Evolutionary conservation across 2,329 filamentous ascomycete genomes (phyloP).

Genomic region (Aspergillus sojae): DNA sequence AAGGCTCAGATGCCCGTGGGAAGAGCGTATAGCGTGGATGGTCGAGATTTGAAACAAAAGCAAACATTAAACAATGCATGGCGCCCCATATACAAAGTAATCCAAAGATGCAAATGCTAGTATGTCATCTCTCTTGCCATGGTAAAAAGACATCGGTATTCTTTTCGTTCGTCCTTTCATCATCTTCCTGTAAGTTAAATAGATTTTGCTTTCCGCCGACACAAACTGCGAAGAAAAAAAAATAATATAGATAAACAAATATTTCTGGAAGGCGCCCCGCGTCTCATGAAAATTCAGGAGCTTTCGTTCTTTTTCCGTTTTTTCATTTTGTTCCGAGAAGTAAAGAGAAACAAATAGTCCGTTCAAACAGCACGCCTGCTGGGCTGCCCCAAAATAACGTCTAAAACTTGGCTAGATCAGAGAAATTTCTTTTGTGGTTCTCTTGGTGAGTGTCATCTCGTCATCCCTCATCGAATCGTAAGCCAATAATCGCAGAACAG

Average conservation of each 20-base stretch:
- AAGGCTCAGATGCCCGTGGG: not conserved
- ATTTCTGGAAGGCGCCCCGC: slow-evolving; percentile 29
- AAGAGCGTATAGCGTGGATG: slow-evolving; percentile 2
- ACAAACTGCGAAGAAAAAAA: slow-evolving; percentile 20
- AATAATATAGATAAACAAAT: slow-evolving; percentile 20
- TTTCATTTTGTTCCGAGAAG: slow-evolving; percentile 33
- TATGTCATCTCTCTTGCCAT: slow-evolving; percentile 40
- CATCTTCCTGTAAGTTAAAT: slow-evolving; percentile 34
- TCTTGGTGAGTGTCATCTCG: slow-evolving; percentile 47
- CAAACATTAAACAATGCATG: slow-evolving; percentile 10
- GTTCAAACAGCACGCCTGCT: slow-evolving; percentile 37
- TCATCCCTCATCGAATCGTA: slow-evolving; percentile 54
- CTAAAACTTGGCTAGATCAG: slow-evolving; percentile 46
- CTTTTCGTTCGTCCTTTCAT: slow-evolving; percentile 41
- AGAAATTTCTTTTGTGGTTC: slow-evolving; percentile 42
- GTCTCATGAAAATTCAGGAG: slow-evolving; percentile 24
- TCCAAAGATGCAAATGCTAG: slow-evolving; percentile 40
- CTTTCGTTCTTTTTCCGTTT: slow-evolving; percentile 32
- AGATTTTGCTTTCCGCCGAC: slow-evolving; percentile 27
- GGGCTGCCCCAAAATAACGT: slow-evolving; percentile 46
- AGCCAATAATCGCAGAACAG: slow-evolving; percentile 44
- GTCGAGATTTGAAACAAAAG: slow-evolving; percentile 11
- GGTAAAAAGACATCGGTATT: slow-evolving; percentile 29
- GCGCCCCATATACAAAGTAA: slow-evolving; percentile 14
- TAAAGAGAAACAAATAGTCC: slow-evolving; percentile 29